phyloP scores from a whole-genome alignment of 108 stramenopile species.

The Cyclotella cryptica region DNA sequence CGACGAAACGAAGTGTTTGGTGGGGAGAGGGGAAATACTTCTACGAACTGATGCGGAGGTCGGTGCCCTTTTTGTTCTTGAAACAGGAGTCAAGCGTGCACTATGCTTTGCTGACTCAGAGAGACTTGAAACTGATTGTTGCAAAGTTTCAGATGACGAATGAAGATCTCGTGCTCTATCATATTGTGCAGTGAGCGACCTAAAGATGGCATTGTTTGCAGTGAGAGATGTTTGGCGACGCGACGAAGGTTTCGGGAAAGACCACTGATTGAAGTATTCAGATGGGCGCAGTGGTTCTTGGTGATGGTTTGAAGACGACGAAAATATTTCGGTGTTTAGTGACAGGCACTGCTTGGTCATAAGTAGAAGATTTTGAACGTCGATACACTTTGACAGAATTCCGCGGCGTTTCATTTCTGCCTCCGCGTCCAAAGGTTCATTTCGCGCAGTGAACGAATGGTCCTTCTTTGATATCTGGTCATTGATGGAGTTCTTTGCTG shows the following conservation, averaged over 20 bases:
- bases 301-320: conserved; percentile 21
- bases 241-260: conserved; percentile 5
- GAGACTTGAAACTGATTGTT: conserved; percentile 23
- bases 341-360: conserved; percentile 37
- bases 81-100: not conserved
- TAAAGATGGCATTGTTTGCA: conserved; percentile 49
- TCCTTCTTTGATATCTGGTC: conserved; percentile 31
- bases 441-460: conserved; percentile 23
- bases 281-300: conserved; percentile 38
- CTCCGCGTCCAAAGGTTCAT: conserved; percentile 72
- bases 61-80: not conserved
- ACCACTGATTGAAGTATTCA: conserved; percentile 43
- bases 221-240: conserved; percentile 26
- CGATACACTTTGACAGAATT: conserved; percentile 56
- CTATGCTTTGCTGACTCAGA: conserved; percentile 10
- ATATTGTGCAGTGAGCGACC: conserved; percentile 45
- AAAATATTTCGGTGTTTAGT: conserved; percentile 44
- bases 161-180: conserved; percentile 40
- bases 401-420: conserved; percentile 64
- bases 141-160: conserved; percentile 30
- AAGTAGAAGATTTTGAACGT: conserved; percentile 45
- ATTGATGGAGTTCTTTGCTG: conserved; percentile 43
- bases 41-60: not conserved
- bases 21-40: not conserved
- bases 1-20: conserved; percentile 25